Percentiles rank a stretch among this genome's conserved stretches.
phyloP scores from a whole-genome alignment of 2,329 filamentous ascomycete genomes.

The Cytospora schulzeri region DNA sequence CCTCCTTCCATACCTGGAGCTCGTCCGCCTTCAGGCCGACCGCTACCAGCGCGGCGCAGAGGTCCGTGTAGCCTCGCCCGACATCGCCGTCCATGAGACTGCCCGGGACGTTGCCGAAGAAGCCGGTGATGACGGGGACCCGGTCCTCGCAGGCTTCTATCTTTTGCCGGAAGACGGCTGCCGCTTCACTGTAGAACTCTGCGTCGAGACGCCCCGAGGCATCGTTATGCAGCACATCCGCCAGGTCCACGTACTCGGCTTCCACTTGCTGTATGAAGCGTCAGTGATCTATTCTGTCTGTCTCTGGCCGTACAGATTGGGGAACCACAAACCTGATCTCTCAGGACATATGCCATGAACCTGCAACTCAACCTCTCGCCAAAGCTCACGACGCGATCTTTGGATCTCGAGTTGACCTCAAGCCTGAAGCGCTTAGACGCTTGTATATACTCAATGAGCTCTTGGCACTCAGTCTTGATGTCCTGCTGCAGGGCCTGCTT shows the following conservation, averaged over 20 bases:
- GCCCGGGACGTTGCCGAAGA: slow-evolving; percentile 91
- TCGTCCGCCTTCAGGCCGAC: slow-evolving; percentile 87
- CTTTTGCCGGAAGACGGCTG: slow-evolving; percentile 62
- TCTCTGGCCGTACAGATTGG: neutral
- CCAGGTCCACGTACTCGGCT: slow-evolving; percentile 87
- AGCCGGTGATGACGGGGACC: slow-evolving; percentile 84
- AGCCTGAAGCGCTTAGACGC: slow-evolving; percentile 68
- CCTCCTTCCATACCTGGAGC: slow-evolving; percentile 98
- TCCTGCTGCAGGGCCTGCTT: slow-evolving; percentile 62
- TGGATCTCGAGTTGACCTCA: slow-evolving; percentile 76
- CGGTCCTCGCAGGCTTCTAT: slow-evolving; percentile 65
- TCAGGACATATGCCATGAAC: slow-evolving; percentile 83
- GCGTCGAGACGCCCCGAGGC: slow-evolving; percentile 62
- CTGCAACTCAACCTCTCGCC: slow-evolving; percentile 95
- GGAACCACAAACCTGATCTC: slow-evolving; percentile 62
- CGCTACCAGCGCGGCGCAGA: slow-evolving; percentile 89
- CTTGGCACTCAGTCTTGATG: slow-evolving; percentile 78
- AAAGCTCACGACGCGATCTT: slow-evolving; percentile 89
- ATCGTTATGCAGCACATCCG: slow-evolving; percentile 75
- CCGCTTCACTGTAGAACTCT: slow-evolving; percentile 69
- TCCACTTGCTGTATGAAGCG: slow-evolving; percentile 62
- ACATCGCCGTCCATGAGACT: slow-evolving; percentile 87
- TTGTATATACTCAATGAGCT: slow-evolving; percentile 72
- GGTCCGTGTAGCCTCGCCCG: slow-evolving; percentile 92
- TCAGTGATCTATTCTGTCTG: slow-evolving; percentile 33